Evolutionary conservation across 768 basidiomycete species (phyloP), one percentile per base, ranked within the genome.

Genomic region (Boletus pseudopeckii): DNA sequence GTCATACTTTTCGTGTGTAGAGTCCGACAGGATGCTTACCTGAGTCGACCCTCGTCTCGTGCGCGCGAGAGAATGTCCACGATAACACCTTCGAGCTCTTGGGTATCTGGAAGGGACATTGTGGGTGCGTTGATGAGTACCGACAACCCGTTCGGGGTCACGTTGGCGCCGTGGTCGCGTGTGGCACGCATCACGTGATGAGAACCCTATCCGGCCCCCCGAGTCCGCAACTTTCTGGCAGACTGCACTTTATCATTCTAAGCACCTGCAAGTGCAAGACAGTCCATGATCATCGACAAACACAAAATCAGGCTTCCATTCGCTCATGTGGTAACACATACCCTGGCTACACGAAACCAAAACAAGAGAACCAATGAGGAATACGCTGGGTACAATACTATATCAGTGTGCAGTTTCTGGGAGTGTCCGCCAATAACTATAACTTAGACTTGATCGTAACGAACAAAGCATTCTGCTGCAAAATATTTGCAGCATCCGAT

Each of bases 401-500:
- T 42, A 24, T 47, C 41, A 33, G 18, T 9, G 8, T 20, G 18
- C 11, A 34, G 10, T 22, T 11, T 24, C 32, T 5, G 32, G 15
- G 1, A 20, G 7, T 4, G 7, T 33, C 20, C 1, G 14, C 30
- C 1, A 34, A 37, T 11, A 41, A 37, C 48, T 67, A 86, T 55
- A 86, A 72, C 71, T 79, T 85, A 30, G 84, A 71, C 68, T 74
- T 81, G 30, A 72, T 52, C 38, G 64, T 67, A 7, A 81, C 68
- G 51, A 71, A 53, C 34, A 73, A 71, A 37, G 66, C 72, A 40
- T 74, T 73, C 41, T 70, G 69, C 48, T 74, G 70, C 46, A 86
- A 56, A 46, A 80, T 73, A 64, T 67, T 67, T 38, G 73, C 78
- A 9, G 85, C 85, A 5, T 82, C 81, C 7, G 72, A 70, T 18